Evolutionary conservation across 352 stramenopile genomes (phyloP).

Genomic region (Pythium scleroteichum): DNA sequence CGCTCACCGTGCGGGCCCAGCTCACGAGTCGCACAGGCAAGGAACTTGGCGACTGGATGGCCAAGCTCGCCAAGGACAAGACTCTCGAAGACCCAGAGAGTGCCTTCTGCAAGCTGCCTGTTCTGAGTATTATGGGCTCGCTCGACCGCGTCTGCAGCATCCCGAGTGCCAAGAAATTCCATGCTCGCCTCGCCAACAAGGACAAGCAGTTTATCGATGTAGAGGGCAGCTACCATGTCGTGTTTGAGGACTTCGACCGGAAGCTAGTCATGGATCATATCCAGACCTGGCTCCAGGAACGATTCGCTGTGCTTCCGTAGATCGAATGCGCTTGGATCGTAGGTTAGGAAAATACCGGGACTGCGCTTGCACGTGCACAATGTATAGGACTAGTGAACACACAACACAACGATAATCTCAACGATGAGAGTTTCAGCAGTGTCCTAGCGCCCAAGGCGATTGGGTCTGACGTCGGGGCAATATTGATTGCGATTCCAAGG

Average conservation of each 20-base stretch:
- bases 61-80: slow-evolving; percentile 18
- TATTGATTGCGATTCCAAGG: not conserved
- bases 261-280: slow-evolving; percentile 48
- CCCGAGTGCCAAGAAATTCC: slow-evolving; percentile 47
- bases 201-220: slow-evolving; percentile 72
- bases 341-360: not conserved
- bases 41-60: slow-evolving; percentile 22
- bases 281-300: slow-evolving; percentile 44
- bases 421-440: no score
- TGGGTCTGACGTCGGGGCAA: no score
- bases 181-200: slow-evolving; percentile 36
- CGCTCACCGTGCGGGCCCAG: slow-evolving; percentile 19
- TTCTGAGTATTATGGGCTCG: slow-evolving; percentile 26
- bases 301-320: slow-evolving; percentile 28
- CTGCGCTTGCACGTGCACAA: no score
- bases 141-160: slow-evolving; percentile 30
- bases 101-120: slow-evolving; percentile 19
- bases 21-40: slow-evolving; percentile 25
- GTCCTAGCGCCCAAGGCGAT: no score
- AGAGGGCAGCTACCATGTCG: slow-evolving; percentile 50
- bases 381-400: no score
- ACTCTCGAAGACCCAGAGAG: slow-evolving; percentile 18
- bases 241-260: slow-evolving; percentile 67
- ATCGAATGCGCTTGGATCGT: not conserved
- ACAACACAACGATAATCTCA: no score